phyloP scores from a whole-genome alignment of 345 rosid genomes.

The Chamaenerion angustifolium region DNA sequence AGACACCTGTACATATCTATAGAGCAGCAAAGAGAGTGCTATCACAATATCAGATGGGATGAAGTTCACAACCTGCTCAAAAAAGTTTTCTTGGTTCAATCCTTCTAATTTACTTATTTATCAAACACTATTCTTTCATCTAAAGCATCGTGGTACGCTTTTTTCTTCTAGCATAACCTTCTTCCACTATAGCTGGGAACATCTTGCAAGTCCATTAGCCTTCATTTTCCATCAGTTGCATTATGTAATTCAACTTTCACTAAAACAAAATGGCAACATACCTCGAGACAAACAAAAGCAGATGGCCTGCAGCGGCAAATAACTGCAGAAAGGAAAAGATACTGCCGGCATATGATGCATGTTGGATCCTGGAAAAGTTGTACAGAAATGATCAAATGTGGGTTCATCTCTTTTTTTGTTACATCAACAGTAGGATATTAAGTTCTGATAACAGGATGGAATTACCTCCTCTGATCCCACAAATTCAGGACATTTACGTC shows the following conservation, averaged over 20 bases:
- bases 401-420: background rate
- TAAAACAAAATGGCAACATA: constrained; percentile 15
- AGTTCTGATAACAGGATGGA: background rate
- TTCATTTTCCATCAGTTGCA: background rate
- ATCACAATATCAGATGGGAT: too few relatives aligned
- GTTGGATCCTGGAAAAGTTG: constrained; percentile 58
- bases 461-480: constrained; percentile 86
- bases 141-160: too few relatives aligned
- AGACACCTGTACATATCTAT: too few relatives aligned
- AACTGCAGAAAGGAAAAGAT: constrained; percentile 79
- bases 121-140: too few relatives aligned
- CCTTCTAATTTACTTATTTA: too few relatives aligned
- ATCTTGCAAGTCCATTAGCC: too few relatives aligned
- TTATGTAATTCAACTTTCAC: background rate
- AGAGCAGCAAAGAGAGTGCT: too few relatives aligned
- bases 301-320: constrained; percentile 72
- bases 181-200: too few relatives aligned
- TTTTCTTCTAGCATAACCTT: too few relatives aligned
- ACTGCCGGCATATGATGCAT: constrained; percentile 83
- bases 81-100: too few relatives aligned
- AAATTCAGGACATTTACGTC: constrained; percentile 54
- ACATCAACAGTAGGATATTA: constrained; percentile 4
- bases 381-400: constrained; percentile 9
- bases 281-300: constrained; percentile 82
- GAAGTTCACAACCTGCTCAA: too few relatives aligned